Conservation (phyloP, 768 basidiomycete species). For the Hygrocybe punicea region DNA sequence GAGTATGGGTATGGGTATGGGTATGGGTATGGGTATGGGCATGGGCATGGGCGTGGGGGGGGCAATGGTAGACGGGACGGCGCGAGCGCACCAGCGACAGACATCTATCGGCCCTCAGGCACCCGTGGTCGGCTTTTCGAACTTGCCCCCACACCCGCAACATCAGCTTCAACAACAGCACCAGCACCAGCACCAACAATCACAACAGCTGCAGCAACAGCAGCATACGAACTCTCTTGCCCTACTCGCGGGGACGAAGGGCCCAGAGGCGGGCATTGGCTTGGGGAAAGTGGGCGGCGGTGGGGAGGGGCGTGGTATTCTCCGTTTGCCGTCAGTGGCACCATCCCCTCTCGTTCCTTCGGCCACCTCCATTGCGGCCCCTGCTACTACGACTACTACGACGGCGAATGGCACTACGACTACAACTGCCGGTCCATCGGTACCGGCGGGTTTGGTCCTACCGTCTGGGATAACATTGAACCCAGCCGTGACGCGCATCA, state of each 20-base stretch:
- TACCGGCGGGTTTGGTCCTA: conserved; percentile 25
- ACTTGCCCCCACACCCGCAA: neutral
- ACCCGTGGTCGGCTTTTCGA: neutral
- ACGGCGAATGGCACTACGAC: neutral
- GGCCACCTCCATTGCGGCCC: neutral
- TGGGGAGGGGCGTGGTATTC: no score
- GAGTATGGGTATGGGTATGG: conserved; percentile 23
- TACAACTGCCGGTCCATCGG: neutral
- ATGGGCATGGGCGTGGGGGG: conserved; percentile 12
- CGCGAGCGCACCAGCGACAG: neutral
- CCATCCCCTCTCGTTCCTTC: neutral
- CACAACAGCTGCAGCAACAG: neutral
- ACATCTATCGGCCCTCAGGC: neutral
- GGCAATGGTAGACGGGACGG: neutral
- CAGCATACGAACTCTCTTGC: no score
- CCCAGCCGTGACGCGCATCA: conserved; percentile 56
- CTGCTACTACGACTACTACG: neutral
- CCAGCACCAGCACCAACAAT: conserved; percentile 1
- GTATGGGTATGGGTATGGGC: conserved; percentile 20
- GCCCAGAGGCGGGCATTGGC: no score
- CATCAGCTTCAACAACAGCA: neutral
- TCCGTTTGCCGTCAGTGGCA: neutral
- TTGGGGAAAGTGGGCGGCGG: no score
- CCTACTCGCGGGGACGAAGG: no score
- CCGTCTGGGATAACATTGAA: conserved; percentile 47